Evolutionary conservation across 1,284 basidiomycete genomes (phyloP).

Genomic region (Ganoderma sinense): DNA sequence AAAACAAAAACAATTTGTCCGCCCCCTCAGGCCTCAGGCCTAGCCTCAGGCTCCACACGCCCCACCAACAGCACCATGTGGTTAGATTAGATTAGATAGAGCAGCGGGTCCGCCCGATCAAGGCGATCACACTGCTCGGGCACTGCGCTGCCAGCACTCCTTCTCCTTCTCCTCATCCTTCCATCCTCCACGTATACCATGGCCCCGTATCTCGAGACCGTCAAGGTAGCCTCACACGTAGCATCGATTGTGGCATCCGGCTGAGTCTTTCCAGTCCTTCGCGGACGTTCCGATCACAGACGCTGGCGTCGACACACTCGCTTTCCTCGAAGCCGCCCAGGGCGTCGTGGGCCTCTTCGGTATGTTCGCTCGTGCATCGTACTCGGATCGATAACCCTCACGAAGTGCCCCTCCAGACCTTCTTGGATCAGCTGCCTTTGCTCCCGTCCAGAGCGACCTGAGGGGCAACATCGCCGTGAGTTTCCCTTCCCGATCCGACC

Average conservation of each 20-base stretch:
- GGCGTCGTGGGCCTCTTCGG: slow-evolving; percentile 94
- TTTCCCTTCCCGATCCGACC: slow-evolving; percentile 5
- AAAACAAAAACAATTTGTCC: neutral
- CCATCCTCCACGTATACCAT: slow-evolving; percentile 47
- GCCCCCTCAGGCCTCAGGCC: neutral
- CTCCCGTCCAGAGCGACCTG: slow-evolving; percentile 87
- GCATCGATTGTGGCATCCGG: neutral
- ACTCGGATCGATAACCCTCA: neutral
- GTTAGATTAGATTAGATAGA: slow-evolving; percentile 23
- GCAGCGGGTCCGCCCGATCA: neutral
- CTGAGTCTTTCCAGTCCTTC: slow-evolving; percentile 70
- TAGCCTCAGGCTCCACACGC: neutral
- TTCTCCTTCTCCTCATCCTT: slow-evolving; percentile 16
- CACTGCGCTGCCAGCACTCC: slow-evolving; percentile 22
- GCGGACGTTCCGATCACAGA: slow-evolving; percentile 90
- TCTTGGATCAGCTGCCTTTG: slow-evolving; percentile 88
- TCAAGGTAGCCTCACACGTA: slow-evolving; percentile 63
- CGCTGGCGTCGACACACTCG: slow-evolving; percentile 86
- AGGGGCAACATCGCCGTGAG: slow-evolving; percentile 92
- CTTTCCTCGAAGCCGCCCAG: slow-evolving; percentile 90
- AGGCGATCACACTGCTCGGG: neutral
- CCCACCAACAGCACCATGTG: neutral
- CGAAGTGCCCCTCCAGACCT: slow-evolving; percentile 63
- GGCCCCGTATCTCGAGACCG: slow-evolving; percentile 88
- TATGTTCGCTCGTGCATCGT: slow-evolving; percentile 47